These are phyloP conservation scores for Lactarius evosmus DNA, from an alignment of 768 basidiomycete genomes.

Conservation along the genomic window DNA sequence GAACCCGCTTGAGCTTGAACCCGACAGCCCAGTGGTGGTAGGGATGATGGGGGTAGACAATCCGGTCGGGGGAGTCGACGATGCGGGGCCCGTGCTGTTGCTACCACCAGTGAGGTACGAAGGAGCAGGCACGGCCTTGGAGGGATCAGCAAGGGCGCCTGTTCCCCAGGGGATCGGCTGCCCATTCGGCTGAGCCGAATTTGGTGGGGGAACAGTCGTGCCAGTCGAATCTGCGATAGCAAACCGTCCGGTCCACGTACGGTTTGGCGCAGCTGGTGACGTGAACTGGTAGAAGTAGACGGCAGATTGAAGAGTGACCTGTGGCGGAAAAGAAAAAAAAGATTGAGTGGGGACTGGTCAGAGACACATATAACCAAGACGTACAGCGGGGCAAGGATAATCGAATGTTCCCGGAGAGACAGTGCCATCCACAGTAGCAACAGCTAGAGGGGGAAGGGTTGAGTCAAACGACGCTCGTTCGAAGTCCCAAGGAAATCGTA, in stretches of 20 bases:
- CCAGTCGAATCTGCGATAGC: constrained; percentile 57
- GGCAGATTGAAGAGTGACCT: constrained; percentile 61
- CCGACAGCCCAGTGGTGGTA: background rate
- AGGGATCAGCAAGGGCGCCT: constrained; percentile 50
- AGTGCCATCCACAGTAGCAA: constrained; percentile 66
- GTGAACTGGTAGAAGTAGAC: constrained; percentile 85
- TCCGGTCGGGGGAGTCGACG: background rate
- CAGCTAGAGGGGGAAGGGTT: constrained; percentile 43
- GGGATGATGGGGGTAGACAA: background rate
- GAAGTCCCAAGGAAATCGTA: constrained; percentile 35
- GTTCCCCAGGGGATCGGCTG: constrained; percentile 60
- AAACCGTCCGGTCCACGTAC: constrained; percentile 73
- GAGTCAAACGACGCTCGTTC: background rate
- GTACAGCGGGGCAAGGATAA: constrained; percentile 66
- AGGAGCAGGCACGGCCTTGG: constrained; percentile 32
- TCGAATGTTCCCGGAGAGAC: constrained; percentile 43
- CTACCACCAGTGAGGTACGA: constrained; percentile 3
- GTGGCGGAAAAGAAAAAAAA: background rate
- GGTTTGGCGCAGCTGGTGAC: constrained; percentile 39
- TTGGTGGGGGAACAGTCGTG: constrained; percentile 45
- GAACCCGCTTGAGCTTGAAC: background rate
- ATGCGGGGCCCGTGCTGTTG: background rate
- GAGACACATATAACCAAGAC: constrained; percentile 25
- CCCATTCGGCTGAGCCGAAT: constrained; percentile 49
- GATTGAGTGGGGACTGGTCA: constrained; percentile 1